Evolutionary conservation across 75 land plant species (phyloP), one percentile per base, ranked within the genome.

Genomic region (Sequoiadendron giganteum): DNA sequence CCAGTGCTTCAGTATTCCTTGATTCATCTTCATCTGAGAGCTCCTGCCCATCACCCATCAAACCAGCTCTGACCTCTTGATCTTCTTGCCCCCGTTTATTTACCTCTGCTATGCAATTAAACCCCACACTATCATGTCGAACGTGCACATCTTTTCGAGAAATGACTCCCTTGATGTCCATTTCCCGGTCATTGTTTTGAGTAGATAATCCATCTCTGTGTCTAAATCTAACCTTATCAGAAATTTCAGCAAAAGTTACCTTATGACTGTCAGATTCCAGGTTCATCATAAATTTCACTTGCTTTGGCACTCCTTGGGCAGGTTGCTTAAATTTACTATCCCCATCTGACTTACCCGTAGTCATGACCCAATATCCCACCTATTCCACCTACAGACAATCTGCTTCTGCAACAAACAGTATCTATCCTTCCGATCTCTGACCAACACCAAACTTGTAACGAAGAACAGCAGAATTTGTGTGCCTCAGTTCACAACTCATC

Each of bases 1-100:
- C 83, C 75, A 76, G 82, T 8, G 25, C 78, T 3, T 86, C 91
- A 68, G 88, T 85, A 55, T 70, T 77, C 87, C 87, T 89, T 39
- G 89, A 83, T 65, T 89, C 93, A 86, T 89, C 89, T 54, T 87
- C 93, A 83, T 91, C 90, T 13, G 89, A 83, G 43, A 88, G 73
- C 13, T 89, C 90, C 73, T 86, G 90, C 36, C 88, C 90, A 38
- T 89, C 91, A 52, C 88, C 87, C 45, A 83, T 90, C 45, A 77
- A 42, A 10, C 85, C 90, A 85, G 87, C 87, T 28, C 86, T 85
- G 21, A 52, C 87, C 55, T 85, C 90, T 19, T 70, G 78, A 73
- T 85, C 89, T 16, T 91, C 80, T 54, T 82, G 55, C 85, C 77
- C 89, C 56, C 77, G 34, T 76, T 76, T 25, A 32, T 89, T 90